phyloP scores from a whole-genome alignment of 148 eudicot genomes.

The Suaeda aralocaspica region DNA sequence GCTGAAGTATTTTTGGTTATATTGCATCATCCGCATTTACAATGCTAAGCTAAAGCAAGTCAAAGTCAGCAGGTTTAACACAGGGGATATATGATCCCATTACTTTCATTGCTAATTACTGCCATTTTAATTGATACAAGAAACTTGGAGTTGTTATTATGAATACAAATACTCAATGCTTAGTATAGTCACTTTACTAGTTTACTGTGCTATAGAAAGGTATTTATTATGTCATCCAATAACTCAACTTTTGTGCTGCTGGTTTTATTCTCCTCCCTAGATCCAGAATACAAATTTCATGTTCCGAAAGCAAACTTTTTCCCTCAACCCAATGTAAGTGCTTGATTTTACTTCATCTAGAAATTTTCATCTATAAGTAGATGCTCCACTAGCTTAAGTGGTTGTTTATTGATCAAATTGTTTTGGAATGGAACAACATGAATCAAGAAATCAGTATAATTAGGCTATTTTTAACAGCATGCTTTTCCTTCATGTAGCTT shows the following conservation, averaged over 20 bases:
- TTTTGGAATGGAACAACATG: background rate
- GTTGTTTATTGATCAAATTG: background rate
- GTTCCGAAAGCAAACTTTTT: conserved; percentile 81
- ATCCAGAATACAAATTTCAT: conserved; percentile 76
- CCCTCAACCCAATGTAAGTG: conserved; percentile 91
- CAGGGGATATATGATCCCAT: background rate
- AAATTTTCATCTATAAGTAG: background rate
- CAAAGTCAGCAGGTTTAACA: background rate
- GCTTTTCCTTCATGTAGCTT: too few relatives aligned
- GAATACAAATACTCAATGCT: background rate
- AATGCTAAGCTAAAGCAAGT: too few relatives aligned
- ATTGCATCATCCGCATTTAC: too few relatives aligned
- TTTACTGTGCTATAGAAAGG: background rate
- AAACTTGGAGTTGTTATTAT: background rate
- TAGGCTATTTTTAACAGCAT: too few relatives aligned
- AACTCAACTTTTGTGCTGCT: background rate
- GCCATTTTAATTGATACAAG: background rate
- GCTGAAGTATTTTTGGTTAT: background rate
- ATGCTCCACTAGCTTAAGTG: background rate
- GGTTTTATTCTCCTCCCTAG: conserved; percentile 39
- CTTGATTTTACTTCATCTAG: background rate
- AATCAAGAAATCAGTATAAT: conserved; percentile 1
- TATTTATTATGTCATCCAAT: background rate
- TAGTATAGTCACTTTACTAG: background rate
- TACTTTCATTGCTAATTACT: background rate